Percentiles rank a stretch among this genome's conserved stretches.
Evolutionary conservation across 192 early-diverging fungal species (phyloP).

Genomic region (Phlyctochytrium bullatum): DNA sequence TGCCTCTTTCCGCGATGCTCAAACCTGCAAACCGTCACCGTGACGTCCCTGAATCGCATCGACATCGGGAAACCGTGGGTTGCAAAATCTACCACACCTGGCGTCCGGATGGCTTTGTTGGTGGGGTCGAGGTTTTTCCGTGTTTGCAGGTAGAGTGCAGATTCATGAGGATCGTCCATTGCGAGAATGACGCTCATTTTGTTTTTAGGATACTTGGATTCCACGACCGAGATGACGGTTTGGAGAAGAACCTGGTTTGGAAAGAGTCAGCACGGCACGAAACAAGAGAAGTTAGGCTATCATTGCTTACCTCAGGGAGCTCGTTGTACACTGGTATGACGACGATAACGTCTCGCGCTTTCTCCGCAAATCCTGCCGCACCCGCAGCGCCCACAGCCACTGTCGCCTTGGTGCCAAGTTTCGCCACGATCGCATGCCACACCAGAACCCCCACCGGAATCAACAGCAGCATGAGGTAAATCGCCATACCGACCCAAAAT

Average conservation of each 20-base stretch:
- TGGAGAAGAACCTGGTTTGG: constrained; percentile 1
- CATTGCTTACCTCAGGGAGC: constrained; percentile 15
- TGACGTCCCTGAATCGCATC: constrained; percentile 26
- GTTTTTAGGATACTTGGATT: constrained; percentile 20
- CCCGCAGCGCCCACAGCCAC: not conserved
- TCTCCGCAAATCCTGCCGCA: constrained; percentile 7
- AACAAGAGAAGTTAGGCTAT: no score
- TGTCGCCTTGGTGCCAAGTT: constrained; percentile 2
- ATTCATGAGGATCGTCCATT: constrained; percentile 19
- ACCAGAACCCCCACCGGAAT: constrained; percentile 12
- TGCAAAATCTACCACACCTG: not conserved
- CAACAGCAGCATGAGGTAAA: constrained; percentile 14
- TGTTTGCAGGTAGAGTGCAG: constrained; percentile 19
- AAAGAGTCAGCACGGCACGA: not conserved
- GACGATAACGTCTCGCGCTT: constrained; percentile 17
- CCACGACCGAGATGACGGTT: constrained; percentile 8
- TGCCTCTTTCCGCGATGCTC: constrained; percentile 53
- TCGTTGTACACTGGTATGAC: constrained; percentile 27
- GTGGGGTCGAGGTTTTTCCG: constrained; percentile 11
- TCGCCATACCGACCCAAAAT: constrained; percentile 8
- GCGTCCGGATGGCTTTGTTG: constrained; percentile 3
- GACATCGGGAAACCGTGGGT: not conserved
- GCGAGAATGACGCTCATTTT: constrained; percentile 17
- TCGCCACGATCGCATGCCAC: not conserved
- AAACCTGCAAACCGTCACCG: constrained; percentile 36